Conservation (phyloP, 2,329 filamentous ascomycete genomes). For the Clarireedia paspali region DNA sequence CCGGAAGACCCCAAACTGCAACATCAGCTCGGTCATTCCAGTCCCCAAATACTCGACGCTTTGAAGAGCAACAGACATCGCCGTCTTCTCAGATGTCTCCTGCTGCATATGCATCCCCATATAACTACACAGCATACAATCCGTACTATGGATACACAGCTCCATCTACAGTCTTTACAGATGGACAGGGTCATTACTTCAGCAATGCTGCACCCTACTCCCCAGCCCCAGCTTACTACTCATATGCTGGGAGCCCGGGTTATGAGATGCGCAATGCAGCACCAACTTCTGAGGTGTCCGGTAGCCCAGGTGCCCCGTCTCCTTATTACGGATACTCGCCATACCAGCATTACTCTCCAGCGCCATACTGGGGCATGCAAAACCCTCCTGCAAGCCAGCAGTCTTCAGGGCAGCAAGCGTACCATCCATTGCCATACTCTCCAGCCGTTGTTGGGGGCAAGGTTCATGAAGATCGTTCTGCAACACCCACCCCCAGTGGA, state of each 20-base stretch:
- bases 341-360: conserved; percentile 13
- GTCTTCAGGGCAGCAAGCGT: conserved; percentile 1
- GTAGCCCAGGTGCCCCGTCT: conserved; percentile 13
- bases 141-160: conserved; percentile 10
- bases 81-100: conserved; percentile 14
- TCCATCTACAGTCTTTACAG: conserved; percentile 10
- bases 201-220: conserved; percentile 9
- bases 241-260: conserved; percentile 12
- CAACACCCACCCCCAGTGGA: conserved; percentile 21
- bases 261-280: conserved; percentile 9
- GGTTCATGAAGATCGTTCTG: conserved; percentile 19
- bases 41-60: conserved; percentile 14
- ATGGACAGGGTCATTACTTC: conserved; percentile 18
- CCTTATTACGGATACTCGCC: conserved; percentile 14
- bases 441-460: conserved; percentile 3
- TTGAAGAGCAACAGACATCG: conserved; percentile 10
- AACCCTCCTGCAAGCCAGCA: conserved; percentile 8
- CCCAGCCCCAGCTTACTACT: conserved; percentile 13
- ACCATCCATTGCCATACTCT: conserved; percentile 9
- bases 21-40: conserved; percentile 9
- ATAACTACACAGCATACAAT: conserved; percentile 10
- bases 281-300: conserved; percentile 4
- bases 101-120: conserved; percentile 13
- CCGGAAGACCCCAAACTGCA: neutral
- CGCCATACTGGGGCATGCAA: conserved; percentile 12